phyloP scores from a whole-genome alignment of 2,329 filamentous ascomycete species.

The Pyrenophora tritici-repentis region DNA sequence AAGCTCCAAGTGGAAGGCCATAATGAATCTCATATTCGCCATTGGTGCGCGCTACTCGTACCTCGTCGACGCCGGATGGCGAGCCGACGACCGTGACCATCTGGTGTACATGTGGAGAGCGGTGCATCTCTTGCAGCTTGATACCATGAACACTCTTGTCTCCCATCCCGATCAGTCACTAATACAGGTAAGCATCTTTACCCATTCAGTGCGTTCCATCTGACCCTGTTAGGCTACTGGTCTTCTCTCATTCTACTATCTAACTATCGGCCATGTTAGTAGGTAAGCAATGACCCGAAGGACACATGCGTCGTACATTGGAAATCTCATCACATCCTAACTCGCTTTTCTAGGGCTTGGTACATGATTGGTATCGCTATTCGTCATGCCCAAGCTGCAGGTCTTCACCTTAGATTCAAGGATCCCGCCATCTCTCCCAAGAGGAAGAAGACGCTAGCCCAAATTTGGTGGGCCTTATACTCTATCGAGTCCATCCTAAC shows the following conservation, averaged over 20 bases:
- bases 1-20: conserved; percentile 37
- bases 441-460: conserved; percentile 37
- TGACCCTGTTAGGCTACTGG: conserved; percentile 33
- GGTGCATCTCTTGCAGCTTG: conserved; percentile 14
- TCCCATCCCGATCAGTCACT: conserved; percentile 25
- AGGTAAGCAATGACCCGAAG: conserved; percentile 30
- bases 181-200: conserved; percentile 17
- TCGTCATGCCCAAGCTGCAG: conserved; percentile 43
- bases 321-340: conserved; percentile 11
- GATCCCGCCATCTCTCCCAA: conserved; percentile 20
- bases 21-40: conserved; percentile 49
- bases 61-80: conserved; percentile 28
- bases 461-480: conserved; percentile 48
- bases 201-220: conserved; percentile 1
- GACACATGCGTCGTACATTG: neutral
- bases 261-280: conserved; percentile 46
- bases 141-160: conserved; percentile 31
- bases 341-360: conserved; percentile 40
- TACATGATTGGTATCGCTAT: conserved; percentile 42
- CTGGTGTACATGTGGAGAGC: conserved; percentile 41
- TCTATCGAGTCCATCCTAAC: conserved; percentile 42
- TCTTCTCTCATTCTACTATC: conserved; percentile 46
- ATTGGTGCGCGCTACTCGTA: conserved; percentile 45
- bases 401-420: conserved; percentile 44
- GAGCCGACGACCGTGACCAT: conserved; percentile 32